Percentiles rank a stretch among this genome's conserved stretches.
Evolutionary conservation across 2,329 filamentous ascomycete genomes (phyloP).

Genomic region (Penicillium sp.): DNA sequence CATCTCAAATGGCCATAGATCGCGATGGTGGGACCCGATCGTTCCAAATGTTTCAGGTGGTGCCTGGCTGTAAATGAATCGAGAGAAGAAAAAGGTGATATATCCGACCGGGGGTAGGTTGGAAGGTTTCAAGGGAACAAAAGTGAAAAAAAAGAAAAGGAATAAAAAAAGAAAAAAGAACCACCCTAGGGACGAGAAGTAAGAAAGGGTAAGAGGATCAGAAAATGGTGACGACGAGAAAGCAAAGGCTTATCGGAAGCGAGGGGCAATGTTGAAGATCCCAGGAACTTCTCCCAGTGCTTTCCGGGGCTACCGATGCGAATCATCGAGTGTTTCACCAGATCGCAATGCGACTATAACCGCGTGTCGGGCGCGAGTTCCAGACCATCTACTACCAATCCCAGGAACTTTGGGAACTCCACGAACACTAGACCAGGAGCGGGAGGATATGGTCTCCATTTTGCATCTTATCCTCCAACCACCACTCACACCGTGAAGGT

Average conservation of each 20-base stretch:
- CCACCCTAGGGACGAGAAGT: conserved; percentile 2
- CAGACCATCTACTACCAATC: background rate
- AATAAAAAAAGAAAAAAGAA: conserved; percentile 1
- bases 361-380: conserved; percentile 4
- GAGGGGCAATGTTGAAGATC: conserved; percentile 20
- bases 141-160: background rate
- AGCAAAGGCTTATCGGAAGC: conserved; percentile 36
- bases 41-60: background rate
- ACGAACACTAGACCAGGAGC: conserved; percentile 4
- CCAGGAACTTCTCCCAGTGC: conserved; percentile 13
- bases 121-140: background rate
- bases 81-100: background rate
- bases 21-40: background rate
- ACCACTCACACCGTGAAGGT: conserved; percentile 12
- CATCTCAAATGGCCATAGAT: conserved; percentile 9
- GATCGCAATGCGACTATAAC: conserved; percentile 13
- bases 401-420: background rate
- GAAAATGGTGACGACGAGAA: conserved; percentile 28
- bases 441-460: conserved; percentile 1
- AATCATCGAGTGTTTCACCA: conserved; percentile 26
- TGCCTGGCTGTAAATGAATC: background rate
- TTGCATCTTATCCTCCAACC: background rate
- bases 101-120: background rate
- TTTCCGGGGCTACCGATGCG: conserved; percentile 26
- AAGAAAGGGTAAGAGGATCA: conserved; percentile 6